Percentiles rank a stretch among this genome's conserved stretches.
These are phyloP conservation scores for Rhynchospora breviuscula DNA, from an alignment of 176 grass and related monocot species.

Conservation along the genomic window DNA sequence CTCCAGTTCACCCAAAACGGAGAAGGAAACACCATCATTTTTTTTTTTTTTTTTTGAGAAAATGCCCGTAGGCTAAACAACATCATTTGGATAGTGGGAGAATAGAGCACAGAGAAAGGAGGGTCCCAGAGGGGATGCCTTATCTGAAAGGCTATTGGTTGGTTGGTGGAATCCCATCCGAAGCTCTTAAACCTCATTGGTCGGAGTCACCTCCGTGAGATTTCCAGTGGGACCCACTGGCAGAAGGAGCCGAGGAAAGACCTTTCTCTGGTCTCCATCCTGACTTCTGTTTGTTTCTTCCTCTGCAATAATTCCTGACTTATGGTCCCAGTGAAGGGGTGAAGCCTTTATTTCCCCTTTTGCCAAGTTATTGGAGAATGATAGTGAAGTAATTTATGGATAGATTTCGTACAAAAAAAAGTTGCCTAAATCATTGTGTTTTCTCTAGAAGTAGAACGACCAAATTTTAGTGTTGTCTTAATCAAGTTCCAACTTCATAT, in stretches of 20 bases:
- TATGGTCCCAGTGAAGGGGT: slow-evolving; percentile 6
- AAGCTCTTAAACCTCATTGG: not conserved
- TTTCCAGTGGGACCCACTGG: not conserved
- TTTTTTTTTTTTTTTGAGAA: not conserved
- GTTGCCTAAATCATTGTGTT: not conserved
- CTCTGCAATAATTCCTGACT: not conserved
- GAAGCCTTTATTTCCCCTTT: not conserved
- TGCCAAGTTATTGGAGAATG: not conserved
- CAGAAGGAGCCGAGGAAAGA: not conserved
- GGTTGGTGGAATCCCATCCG: not conserved
- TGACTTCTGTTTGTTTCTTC: not conserved
- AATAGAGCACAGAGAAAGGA: not conserved
- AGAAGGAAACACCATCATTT: not conserved
- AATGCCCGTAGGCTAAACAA: not conserved
- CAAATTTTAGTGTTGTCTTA: not conserved
- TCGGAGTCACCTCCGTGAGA: not conserved
- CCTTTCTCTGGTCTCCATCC: not conserved
- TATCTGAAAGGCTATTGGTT: slow-evolving; percentile 14
- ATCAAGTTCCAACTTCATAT: not conserved
- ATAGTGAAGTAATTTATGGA: not conserved
- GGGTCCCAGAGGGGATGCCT: not conserved
- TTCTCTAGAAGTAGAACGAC: not conserved
- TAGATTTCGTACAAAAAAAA: not conserved
- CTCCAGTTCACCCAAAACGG: not conserved
- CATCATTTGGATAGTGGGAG: not conserved